Base-by-base conservation (phyloP, 2,329 filamentous ascomycete species). In the Fusarium sp. region DNA sequence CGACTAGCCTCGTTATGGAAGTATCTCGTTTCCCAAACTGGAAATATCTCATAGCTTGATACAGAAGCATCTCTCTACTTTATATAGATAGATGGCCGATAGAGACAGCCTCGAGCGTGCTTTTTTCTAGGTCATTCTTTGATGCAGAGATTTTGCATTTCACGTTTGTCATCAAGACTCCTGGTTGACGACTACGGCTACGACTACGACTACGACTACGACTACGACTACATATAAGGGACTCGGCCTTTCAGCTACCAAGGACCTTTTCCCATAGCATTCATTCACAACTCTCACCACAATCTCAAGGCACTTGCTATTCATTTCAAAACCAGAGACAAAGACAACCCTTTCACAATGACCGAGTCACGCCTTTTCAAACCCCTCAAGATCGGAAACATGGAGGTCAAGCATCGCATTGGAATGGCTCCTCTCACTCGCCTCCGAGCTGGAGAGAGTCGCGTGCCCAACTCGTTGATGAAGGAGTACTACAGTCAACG, bases 371-470 rank as follows among this genome's bases (percentile, higher is more conserved):
- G 47, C 4, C 78, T 82, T 15, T 82, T 82, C 69, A 68, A 73
- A 32, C 78, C 79, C 3, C 57, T 82, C 42, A 74, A 73, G 52
- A 62, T 81, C 3, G 80, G 80, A 59, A 72, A 72, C 14, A 48
- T 72, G 14, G 56, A 71, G 35, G 69, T 82, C 36, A 67, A 77
- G 53, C 77, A 81, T 62, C 75, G 80, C 4, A 66, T 88, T 33
- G 79, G 78, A 36, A 80, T 88, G 76, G 81, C 84, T 1, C 84
- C 85, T 3, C 73, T 88, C 51, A 87, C 84, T 14, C 80, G 84
- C 4, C 78, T 78, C 61, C 79, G 83, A 31, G 78, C 75, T 37
- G 75, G 73, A 35, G 73, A 82, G 48, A 61, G 75, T 17, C 69
- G 63, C 3, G 52, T 72, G 0, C 70, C 73, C 0, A 65, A 57